Evolutionary conservation across 2,329 filamentous ascomycete genomes (phyloP).

Genomic region (Leptographium radiaticola): DNA sequence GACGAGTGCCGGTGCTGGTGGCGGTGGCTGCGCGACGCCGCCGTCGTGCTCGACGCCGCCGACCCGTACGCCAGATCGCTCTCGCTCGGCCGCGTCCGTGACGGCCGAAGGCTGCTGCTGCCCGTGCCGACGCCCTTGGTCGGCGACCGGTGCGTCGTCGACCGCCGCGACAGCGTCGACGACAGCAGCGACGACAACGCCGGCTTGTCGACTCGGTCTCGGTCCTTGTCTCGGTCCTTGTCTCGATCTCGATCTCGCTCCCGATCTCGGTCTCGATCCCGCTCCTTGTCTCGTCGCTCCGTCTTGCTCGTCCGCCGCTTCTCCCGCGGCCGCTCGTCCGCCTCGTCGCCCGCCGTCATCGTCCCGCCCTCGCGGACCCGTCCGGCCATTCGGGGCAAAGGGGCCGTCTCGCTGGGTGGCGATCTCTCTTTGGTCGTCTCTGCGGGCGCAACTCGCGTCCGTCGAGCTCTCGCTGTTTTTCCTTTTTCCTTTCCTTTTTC

Average conservation of each 20-base stretch:
- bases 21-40: constrained; percentile 1
- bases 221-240: background rate
- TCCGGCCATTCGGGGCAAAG: background rate
- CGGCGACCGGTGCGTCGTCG: background rate
- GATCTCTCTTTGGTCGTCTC: too few relatives aligned
- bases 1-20: background rate
- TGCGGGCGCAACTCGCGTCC: too few relatives aligned
- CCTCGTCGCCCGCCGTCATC: background rate
- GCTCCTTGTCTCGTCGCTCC: background rate
- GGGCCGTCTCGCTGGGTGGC: too few relatives aligned
- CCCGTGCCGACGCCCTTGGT: background rate
- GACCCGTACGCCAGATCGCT: constrained; percentile 8
- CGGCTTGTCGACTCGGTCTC: background rate
- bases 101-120: too few relatives aligned
- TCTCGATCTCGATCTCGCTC: background rate
- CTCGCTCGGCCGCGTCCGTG: constrained; percentile 5
- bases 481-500: too few relatives aligned
- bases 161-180: background rate
- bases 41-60: background rate
- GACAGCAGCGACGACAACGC: constrained; percentile 8
- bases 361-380: too few relatives aligned
- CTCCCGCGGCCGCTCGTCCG: background rate
- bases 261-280: background rate
- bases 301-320: background rate
- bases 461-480: too few relatives aligned